Conservation (phyloP, 257 asterid species). For the Solanum medicagineum region DNA sequence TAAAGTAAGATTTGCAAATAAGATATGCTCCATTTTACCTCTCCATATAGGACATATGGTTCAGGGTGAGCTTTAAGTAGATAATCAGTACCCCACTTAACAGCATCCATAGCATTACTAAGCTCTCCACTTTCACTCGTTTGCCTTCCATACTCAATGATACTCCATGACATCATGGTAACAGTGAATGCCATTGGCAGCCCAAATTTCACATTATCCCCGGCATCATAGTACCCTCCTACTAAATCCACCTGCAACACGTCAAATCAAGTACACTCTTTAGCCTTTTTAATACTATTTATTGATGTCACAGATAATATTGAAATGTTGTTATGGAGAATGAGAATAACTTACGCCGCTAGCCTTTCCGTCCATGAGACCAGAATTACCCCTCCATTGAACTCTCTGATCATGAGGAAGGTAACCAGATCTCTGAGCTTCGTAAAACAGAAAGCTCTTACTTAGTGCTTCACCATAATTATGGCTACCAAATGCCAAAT, state of each 20-base stretch:
- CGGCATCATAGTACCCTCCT: conserved; percentile 98
- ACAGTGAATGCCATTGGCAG: conserved; percentile 94
- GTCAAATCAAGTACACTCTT: background rate
- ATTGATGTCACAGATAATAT: background rate
- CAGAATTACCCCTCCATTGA: conserved; percentile 90
- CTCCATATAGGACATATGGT: conserved; percentile 82
- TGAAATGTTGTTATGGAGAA: background rate
- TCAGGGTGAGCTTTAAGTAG: conserved; percentile 91
- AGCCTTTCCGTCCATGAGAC: conserved; percentile 70
- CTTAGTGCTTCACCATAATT: conserved; percentile 77
- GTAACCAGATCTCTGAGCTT: conserved; percentile 98
- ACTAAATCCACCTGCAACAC: conserved; percentile 73
- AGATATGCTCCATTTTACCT: conserved; percentile 24
- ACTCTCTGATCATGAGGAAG: conserved; percentile 71
- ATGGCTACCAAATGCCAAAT: conserved; percentile 50
- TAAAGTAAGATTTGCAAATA: no score
- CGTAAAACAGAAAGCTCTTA: conserved; percentile 81
- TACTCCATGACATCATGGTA: conserved; percentile 95
- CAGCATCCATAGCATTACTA: conserved; percentile 66
- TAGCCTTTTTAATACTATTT: background rate
- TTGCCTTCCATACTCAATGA: conserved; percentile 75
- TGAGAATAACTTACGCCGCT: conserved; percentile 44
- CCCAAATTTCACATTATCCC: conserved; percentile 95
- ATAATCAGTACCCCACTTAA: conserved; percentile 97
- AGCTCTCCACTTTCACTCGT: conserved; percentile 73